Base-by-base conservation (phyloP, 2,329 filamentous ascomycete genomes). In the Botrytis squamosa region DNA sequence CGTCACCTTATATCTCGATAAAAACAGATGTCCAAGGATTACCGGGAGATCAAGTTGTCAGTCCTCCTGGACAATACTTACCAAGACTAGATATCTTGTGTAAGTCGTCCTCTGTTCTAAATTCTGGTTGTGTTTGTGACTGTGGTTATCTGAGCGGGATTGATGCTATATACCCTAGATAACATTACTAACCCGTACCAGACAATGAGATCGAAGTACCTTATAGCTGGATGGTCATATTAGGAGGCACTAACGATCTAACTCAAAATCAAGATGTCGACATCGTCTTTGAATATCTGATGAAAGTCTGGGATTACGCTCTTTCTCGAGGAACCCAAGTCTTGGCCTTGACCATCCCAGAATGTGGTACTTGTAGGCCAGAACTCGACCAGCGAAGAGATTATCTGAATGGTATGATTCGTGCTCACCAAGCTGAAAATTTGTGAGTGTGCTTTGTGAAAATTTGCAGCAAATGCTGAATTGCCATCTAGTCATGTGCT, bases 191-290 rank as follows among this genome's bases (percentile, higher is more conserved):
- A 72, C 22, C 29, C 12, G 4, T 49, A 1, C 12, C 25, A 78
- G 77, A 77, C 55, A 55, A 77, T 72, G 75, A 77, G 63, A 46
- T 63, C 33, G 18, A 75, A 8, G 36, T 38, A 8, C 77, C 78
- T 16, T 80, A 79, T 33, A 87, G 91, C 83, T 92, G 89, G 88
- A 85, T 87, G 22, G 85, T 92, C 46, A 81, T 91, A 7, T 84
- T 92, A 3, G 90, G 88, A 14, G 90, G 90, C 3, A 91, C 90
- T 67, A 92, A 92, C 77, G 90, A 92, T 76, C 80, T 92, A 8
- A 86, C 81, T 36, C 83, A 83, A 74, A 78, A 80, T 14, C 76
- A 77, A 49, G 22, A 64, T 3, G 76, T 84, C 14, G 80, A 85
- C 1, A 78, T 82, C 2, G 87, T 90, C 36, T 86, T 86, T 76